phyloP scores from a whole-genome alignment of 768 basidiomycete species.

The Ramaria sp. region DNA sequence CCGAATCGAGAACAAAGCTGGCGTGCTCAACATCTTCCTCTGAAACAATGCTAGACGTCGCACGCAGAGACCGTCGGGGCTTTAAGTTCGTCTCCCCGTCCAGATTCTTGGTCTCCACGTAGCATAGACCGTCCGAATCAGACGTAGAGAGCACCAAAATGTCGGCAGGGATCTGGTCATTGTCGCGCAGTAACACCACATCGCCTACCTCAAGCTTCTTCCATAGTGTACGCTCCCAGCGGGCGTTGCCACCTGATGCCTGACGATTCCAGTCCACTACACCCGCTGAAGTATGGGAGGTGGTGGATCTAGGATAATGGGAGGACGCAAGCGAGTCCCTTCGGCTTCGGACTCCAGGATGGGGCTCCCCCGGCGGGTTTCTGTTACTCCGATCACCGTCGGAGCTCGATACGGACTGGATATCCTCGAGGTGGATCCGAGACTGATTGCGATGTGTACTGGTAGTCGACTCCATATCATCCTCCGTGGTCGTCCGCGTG shows the following conservation, averaged over 20 bases:
- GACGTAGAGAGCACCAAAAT: slow-evolving; percentile 88
- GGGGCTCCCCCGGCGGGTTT: slow-evolving; percentile 46
- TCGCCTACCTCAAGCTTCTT: slow-evolving; percentile 99
- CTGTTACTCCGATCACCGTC: slow-evolving; percentile 25
- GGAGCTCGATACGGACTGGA: slow-evolving; percentile 48
- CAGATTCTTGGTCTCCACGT: slow-evolving; percentile 95
- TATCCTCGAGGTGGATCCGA: slow-evolving; percentile 46
- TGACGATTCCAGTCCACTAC: slow-evolving; percentile 76
- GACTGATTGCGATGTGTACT: slow-evolving; percentile 7
- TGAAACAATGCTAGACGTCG: slow-evolving; percentile 61
- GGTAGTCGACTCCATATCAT: slow-evolving; percentile 28
- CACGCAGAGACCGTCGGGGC: slow-evolving; percentile 63
- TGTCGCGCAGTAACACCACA: slow-evolving; percentile 78
- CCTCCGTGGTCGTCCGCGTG: slow-evolving; percentile 15
- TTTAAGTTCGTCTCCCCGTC: slow-evolving; percentile 98
- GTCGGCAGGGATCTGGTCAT: slow-evolving; percentile 96
- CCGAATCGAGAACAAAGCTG: slow-evolving; percentile 82
- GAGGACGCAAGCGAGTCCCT: slow-evolving; percentile 2
- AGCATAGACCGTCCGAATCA: slow-evolving; percentile 86
- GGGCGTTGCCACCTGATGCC: slow-evolving; percentile 49
- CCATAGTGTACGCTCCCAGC: slow-evolving; percentile 95
- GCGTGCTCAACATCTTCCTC: slow-evolving; percentile 90
- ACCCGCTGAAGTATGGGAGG: slow-evolving; percentile 45
- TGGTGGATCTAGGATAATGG: slow-evolving; percentile 13
- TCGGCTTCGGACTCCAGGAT: slow-evolving; percentile 14